A percentile compares a stretch with the other conserved stretches of the same genome.
phyloP scores from a whole-genome alignment of 371 early-diverging fungal species.

The Quaeritorhiza haematococci region DNA sequence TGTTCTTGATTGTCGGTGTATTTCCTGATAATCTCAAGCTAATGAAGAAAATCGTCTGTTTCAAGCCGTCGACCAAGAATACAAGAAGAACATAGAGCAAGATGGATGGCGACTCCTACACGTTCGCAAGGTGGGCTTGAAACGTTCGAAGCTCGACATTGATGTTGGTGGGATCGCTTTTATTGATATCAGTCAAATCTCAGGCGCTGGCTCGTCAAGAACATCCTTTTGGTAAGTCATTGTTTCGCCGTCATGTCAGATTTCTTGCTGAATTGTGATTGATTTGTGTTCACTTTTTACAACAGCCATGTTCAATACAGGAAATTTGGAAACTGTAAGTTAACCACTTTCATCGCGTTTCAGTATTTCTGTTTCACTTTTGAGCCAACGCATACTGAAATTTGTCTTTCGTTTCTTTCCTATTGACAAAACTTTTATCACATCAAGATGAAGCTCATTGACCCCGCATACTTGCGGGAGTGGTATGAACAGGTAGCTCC shows the following conservation, averaged over 20 bases:
- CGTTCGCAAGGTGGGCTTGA: conserved; percentile 15
- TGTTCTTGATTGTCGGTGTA: not conserved
- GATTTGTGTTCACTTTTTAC: not conserved
- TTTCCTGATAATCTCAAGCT: not conserved
- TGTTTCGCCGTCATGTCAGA: too few species aligned
- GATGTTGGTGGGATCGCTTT: too few species aligned
- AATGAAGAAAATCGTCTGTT: conserved; percentile 17
- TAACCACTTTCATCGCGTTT: too few species aligned
- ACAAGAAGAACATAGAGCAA: conserved; percentile 24
- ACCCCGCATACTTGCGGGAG: conserved; percentile 12
- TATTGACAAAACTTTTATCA: too few species aligned
- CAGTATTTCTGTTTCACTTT: too few species aligned
- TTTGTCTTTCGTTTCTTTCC: too few species aligned
- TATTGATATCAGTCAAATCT: not conserved
- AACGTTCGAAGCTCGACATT: conserved; percentile 1
- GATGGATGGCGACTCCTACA: conserved; percentile 35
- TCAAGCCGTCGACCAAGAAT: conserved; percentile 32
- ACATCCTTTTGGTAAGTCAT: conserved; percentile 17
- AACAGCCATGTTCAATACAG: conserved; percentile 29
- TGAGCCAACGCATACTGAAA: too few species aligned
- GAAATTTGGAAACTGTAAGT: conserved; percentile 35
- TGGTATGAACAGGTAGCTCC: conserved; percentile 21
- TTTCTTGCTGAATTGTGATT: too few species aligned
- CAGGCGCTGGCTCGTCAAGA: conserved; percentile 12
- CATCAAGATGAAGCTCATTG: conserved; percentile 33